These are phyloP conservation scores for Curvularia verruculosa DNA, from an alignment of 2,329 filamentous ascomycete genomes.

Conservation along the genomic window DNA sequence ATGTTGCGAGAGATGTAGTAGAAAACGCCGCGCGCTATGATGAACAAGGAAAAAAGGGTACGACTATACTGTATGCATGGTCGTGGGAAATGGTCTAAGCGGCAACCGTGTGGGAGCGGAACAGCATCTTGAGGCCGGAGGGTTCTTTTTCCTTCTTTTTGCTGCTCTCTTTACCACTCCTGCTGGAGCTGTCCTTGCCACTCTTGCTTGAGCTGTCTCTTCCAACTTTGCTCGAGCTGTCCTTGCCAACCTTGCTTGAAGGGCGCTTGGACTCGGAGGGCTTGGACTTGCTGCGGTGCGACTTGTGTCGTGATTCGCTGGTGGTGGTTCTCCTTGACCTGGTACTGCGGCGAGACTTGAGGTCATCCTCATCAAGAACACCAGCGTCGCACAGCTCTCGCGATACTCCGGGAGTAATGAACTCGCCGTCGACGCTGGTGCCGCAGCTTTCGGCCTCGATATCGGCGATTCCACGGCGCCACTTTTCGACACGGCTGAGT, in stretches of 20 bases:
- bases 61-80: neutral
- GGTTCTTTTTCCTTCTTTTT: conserved; percentile 52
- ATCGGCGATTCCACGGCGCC: conserved; percentile 69
- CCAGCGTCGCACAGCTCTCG: conserved; percentile 54
- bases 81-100: conserved; percentile 10
- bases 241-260: conserved; percentile 4
- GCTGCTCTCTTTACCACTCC: conserved; percentile 33
- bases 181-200: conserved; percentile 23
- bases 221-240: conserved; percentile 8
- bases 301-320: conserved; percentile 33
- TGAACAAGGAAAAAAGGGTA: conserved; percentile 5
- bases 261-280: conserved; percentile 5
- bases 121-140: conserved; percentile 51
- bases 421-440: conserved; percentile 69
- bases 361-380: conserved; percentile 55
- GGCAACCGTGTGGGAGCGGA: conserved; percentile 42
- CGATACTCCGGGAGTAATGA: conserved; percentile 65
- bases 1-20: conserved; percentile 3
- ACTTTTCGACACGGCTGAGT: conserved; percentile 65
- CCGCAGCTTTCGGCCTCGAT: conserved; percentile 59
- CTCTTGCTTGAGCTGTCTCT: conserved; percentile 25
- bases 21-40: conserved; percentile 24
- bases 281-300: conserved; percentile 31
- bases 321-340: conserved; percentile 25
- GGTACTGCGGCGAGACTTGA: conserved; percentile 48